A percentile compares a stretch with the other conserved stretches of the same genome.
phyloP scores from a whole-genome alignment of 352 stramenopile genomes.

The Phytopythium ostracodes region DNA sequence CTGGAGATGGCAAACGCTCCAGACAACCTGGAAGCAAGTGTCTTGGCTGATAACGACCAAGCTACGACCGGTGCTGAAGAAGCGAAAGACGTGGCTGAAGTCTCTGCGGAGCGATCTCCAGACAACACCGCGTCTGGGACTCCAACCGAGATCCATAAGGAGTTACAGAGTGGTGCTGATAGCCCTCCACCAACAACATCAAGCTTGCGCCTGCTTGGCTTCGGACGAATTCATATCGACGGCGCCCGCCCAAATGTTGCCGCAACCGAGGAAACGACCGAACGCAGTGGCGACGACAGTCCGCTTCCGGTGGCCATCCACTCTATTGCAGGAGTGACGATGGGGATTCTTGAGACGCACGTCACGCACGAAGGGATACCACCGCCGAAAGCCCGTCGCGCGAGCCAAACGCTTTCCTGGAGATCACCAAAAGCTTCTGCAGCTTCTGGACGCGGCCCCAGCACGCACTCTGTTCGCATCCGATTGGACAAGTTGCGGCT shows the following conservation, averaged over 20 bases:
- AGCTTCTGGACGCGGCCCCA: background rate
- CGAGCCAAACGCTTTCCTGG: background rate
- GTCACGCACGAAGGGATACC: background rate
- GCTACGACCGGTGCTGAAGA: background rate
- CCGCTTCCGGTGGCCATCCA: slow-evolving; percentile 30
- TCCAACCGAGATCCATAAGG: background rate
- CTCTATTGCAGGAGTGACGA: slow-evolving; percentile 19
- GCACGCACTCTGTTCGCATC: background rate
- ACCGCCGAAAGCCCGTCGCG: background rate
- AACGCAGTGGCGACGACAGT: background rate
- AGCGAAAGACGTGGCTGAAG: background rate
- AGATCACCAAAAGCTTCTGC: background rate
- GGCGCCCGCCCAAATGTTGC: background rate
- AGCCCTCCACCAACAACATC: slow-evolving; percentile 5
- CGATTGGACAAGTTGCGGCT: background rate
- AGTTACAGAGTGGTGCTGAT: background rate
- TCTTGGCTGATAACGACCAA: background rate
- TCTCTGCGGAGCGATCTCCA: background rate
- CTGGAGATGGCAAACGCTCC: slow-evolving; percentile 8
- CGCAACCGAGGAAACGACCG: background rate
- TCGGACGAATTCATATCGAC: slow-evolving; percentile 23
- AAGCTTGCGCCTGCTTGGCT: slow-evolving; percentile 22
- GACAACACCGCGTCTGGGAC: background rate
- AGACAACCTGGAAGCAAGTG: background rate
- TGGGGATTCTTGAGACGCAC: slow-evolving; percentile 19